These are phyloP conservation scores for Trichophyton verrucosum DNA, from an alignment of 2,329 filamentous ascomycete genomes.

Conservation along the genomic window DNA sequence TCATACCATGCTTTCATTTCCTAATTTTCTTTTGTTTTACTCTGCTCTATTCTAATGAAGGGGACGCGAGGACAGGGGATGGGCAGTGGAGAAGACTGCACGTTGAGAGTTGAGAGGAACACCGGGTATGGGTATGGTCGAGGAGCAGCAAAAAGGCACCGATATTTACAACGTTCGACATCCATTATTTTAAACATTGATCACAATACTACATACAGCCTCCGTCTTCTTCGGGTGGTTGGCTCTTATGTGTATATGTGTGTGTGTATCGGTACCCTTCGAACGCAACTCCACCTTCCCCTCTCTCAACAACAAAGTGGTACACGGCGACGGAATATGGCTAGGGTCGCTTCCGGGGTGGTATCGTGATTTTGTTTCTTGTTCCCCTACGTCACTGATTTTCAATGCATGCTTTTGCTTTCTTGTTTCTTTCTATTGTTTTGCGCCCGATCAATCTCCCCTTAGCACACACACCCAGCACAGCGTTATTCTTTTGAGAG, in stretches of 20 bases:
- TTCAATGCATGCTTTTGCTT: background rate
- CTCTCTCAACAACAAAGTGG: slow-evolving; percentile 12
- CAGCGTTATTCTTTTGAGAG: background rate
- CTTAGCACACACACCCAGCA: slow-evolving; percentile 4
- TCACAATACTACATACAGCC: background rate
- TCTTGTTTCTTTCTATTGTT: background rate
- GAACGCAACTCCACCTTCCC: background rate
- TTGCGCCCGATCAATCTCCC: background rate
- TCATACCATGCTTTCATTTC: slow-evolving; percentile 10
- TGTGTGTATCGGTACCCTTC: background rate
- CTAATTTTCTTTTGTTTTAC: background rate
- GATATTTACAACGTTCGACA: slow-evolving; percentile 17
- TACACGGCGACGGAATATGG: slow-evolving; percentile 33
- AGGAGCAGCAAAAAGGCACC: background rate
- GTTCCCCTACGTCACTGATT: background rate
- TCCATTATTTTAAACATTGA: background rate
- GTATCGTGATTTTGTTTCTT: slow-evolving; percentile 22
- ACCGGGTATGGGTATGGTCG: background rate
- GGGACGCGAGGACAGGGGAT: background rate
- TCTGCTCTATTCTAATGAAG: slow-evolving; percentile 7
- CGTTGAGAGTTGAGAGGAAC: background rate
- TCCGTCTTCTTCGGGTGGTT: slow-evolving; percentile 1
- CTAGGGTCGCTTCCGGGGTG: slow-evolving; percentile 38
- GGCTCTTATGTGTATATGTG: slow-evolving; percentile 16
- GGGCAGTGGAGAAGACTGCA: background rate